These are phyloP conservation scores for Diaporthe sp. DNA, from an alignment of 2,329 filamentous ascomycete genomes.

Conservation along the genomic window DNA sequence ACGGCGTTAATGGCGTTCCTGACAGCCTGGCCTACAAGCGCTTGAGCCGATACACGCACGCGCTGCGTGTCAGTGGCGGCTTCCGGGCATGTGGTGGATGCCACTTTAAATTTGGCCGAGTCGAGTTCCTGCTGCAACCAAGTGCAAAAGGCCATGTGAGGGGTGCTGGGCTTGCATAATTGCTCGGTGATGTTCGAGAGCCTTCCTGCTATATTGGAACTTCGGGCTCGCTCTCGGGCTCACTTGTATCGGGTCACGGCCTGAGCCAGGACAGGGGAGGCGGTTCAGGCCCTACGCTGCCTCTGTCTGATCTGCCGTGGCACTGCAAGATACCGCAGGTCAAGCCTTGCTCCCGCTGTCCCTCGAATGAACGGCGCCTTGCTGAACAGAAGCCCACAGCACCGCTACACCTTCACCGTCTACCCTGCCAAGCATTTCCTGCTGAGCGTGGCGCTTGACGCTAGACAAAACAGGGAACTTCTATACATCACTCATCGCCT, in stretches of 20 bases:
- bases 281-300: neutral
- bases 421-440: constrained; percentile 11
- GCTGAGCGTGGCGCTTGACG: constrained; percentile 3
- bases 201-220: neutral
- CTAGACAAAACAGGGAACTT: neutral
- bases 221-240: constrained; percentile 6
- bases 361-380: neutral
- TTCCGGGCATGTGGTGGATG: neutral
- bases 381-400: neutral
- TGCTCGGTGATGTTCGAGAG: neutral
- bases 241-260: neutral
- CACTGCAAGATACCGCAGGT: constrained; percentile 14
- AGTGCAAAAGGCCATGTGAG: neutral
- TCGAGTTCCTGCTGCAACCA: neutral
- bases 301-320: constrained; percentile 13
- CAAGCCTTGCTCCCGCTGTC: constrained; percentile 20
- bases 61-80: neutral
- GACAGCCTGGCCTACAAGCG: neutral
- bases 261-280: neutral
- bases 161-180: neutral
- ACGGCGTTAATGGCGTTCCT: constrained; percentile 7
- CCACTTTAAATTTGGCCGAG: neutral
- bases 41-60: constrained; percentile 12
- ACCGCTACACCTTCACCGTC: constrained; percentile 1
- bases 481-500: neutral